phyloP scores from a whole-genome alignment of 345 rosid species.

The Rhizophora apiculata region DNA sequence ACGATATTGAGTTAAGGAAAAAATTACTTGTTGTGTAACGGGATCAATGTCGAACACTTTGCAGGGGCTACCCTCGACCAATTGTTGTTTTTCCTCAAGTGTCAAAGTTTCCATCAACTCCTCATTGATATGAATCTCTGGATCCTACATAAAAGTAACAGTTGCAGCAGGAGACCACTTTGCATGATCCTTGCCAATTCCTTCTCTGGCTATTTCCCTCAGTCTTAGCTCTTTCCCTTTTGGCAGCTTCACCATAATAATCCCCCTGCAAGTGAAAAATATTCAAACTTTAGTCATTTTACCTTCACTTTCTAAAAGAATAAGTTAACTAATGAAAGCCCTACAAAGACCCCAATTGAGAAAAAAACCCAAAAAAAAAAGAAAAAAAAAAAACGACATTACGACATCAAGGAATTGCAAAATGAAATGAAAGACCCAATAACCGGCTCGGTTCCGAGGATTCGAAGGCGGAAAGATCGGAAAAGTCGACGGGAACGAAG shows the following conservation, averaged over 20 bases:
- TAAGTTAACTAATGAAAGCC: neutral
- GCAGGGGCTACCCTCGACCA: conserved; percentile 90
- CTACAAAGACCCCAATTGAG: neutral
- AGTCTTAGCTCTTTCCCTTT: conserved; percentile 85
- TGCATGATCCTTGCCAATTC: conserved; percentile 95
- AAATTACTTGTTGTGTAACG: conserved; percentile 61
- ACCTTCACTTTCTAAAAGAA: neutral
- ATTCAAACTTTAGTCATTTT: neutral
- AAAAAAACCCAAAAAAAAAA: neutral
- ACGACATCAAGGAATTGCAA: neutral
- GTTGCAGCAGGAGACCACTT: conserved; percentile 99
- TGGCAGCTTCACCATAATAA: conserved; percentile 80
- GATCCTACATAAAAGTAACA: conserved; percentile 91
- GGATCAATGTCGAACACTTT: conserved; percentile 75
- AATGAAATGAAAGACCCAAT: neutral
- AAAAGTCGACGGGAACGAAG: conserved; percentile 77
- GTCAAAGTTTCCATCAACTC: conserved; percentile 79
- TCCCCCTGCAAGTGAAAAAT: conserved; percentile 49
- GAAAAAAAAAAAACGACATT: neutral
- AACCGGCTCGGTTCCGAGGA: conserved; percentile 62
- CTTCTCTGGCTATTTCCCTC: conserved; percentile 93
- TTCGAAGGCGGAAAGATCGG: conserved; percentile 51
- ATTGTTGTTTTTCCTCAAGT: conserved; percentile 59
- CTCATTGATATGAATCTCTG: conserved; percentile 85
- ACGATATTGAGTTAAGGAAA: too few species aligned